These are phyloP conservation scores for Pseudocercospora pini-densiflorae DNA, from an alignment of 2,329 filamentous ascomycete species.

Conservation along the genomic window DNA sequence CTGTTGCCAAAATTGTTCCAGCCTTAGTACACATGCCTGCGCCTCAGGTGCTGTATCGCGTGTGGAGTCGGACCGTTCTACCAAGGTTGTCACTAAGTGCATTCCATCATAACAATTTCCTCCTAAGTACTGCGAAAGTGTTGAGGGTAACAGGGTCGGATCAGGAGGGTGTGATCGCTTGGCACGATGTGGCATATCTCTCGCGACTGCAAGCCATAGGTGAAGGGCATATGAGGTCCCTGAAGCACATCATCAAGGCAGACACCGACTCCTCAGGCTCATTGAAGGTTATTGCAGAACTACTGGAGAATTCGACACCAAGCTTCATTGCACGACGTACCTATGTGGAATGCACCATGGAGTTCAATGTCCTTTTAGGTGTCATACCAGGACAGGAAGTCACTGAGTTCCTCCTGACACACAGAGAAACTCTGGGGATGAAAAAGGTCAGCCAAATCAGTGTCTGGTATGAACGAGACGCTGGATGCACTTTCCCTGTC, in stretches of 20 bases:
- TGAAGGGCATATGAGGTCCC: not conserved
- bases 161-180: not conserved
- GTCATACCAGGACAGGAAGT: not conserved
- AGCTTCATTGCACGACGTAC: not conserved
- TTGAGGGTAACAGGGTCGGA: not conserved
- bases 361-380: not conserved
- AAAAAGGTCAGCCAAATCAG: not conserved
- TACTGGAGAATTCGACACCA: not conserved
- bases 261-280: not conserved
- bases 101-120: not conserved
- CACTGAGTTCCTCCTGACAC: not conserved
- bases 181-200: not conserved
- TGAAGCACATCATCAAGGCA: not conserved
- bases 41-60: not conserved
- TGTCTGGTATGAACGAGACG: not conserved
- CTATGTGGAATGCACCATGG: not conserved
- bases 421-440: not conserved
- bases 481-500: not conserved
- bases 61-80: not conserved
- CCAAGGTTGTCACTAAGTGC: not conserved
- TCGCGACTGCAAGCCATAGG: not conserved
- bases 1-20: not conserved
- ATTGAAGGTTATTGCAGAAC: not conserved
- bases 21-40: not conserved
- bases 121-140: not conserved